These are phyloP conservation scores for Schwanniomyces etchellsii DNA, from an alignment of 1,139 yeast genomes.

Conservation along the genomic window DNA sequence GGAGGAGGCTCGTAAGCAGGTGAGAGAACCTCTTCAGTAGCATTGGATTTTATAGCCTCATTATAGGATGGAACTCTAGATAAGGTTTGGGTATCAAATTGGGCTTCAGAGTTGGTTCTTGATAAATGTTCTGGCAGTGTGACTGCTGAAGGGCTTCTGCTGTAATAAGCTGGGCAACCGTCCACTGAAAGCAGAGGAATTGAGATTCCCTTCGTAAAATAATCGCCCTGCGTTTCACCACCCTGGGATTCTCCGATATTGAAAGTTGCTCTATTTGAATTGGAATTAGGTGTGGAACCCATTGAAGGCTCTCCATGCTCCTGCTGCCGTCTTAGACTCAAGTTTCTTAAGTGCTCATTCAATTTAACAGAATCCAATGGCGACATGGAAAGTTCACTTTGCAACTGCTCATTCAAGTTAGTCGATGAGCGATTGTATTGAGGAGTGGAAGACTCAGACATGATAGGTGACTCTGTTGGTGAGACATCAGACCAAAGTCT, in stretches of 20 bases:
- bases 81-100: constrained; percentile 21
- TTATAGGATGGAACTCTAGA: constrained; percentile 79
- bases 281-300: too few relatives aligned
- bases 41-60: constrained; percentile 58
- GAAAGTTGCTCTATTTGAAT: constrained; percentile 32
- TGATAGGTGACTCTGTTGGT: constrained; percentile 50
- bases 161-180: constrained; percentile 25
- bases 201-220: constrained; percentile 14
- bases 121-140: constrained; percentile 59
- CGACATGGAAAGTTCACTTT: constrained; percentile 33
- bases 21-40: constrained; percentile 45
- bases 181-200: constrained; percentile 6
- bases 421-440: constrained; percentile 9
- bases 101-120: constrained; percentile 46
- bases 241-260: constrained; percentile 33
- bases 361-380: constrained; percentile 39
- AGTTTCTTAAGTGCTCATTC: constrained; percentile 48
- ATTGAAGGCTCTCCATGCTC: not conserved
- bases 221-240: constrained; percentile 12
- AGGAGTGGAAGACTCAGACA: constrained; percentile 51
- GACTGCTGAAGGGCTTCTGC: too few relatives aligned
- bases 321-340: constrained; percentile 46
- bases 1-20: constrained; percentile 63
- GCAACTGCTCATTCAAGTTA: constrained; percentile 18
- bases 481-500: constrained; percentile 72